Evolutionary conservation across 495 filamentous ascomycete genomes (phyloP).

Genomic region (Mytilinidion resinicola): DNA sequence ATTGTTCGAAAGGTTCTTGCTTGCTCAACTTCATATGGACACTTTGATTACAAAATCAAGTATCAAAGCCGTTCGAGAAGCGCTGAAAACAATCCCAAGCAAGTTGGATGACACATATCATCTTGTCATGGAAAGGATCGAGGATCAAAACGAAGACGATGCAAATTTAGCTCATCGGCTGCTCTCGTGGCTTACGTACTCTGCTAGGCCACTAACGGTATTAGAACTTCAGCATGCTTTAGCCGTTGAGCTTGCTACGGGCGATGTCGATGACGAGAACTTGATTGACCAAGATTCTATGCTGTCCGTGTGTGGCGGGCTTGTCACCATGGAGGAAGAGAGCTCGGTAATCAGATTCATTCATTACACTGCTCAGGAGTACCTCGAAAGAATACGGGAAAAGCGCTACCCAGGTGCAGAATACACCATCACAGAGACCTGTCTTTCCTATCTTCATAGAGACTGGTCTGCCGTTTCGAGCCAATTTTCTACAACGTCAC

Average conservation of each 20-base stretch:
- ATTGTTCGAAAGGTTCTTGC: conserved; percentile 41
- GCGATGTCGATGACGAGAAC: conserved; percentile 37
- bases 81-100: conserved; percentile 6
- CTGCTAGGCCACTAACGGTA: conserved; percentile 37
- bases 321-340: conserved; percentile 46
- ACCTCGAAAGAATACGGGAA: conserved; percentile 39
- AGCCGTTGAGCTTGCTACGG: conserved; percentile 29
- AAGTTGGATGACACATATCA: conserved; percentile 34
- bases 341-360: conserved; percentile 46
- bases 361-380: conserved; percentile 52
- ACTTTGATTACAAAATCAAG: conserved; percentile 36
- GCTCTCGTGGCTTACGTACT: conserved; percentile 43
- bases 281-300: conserved; percentile 37
- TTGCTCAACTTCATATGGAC: conserved; percentile 46
- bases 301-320: conserved; percentile 45
- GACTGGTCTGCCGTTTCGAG: no score
- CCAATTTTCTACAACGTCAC: no score
- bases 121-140: conserved; percentile 40
- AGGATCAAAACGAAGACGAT: conserved; percentile 29
- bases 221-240: conserved; percentile 47
- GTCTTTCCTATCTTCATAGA: conserved; percentile 47
- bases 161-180: conserved; percentile 33
- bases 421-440: conserved; percentile 34
- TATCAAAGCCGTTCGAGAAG: conserved; percentile 25
- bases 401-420: conserved; percentile 38